Conservation (phyloP, 1,284 basidiomycete genomes). For the Agroathelia rolfsii region DNA sequence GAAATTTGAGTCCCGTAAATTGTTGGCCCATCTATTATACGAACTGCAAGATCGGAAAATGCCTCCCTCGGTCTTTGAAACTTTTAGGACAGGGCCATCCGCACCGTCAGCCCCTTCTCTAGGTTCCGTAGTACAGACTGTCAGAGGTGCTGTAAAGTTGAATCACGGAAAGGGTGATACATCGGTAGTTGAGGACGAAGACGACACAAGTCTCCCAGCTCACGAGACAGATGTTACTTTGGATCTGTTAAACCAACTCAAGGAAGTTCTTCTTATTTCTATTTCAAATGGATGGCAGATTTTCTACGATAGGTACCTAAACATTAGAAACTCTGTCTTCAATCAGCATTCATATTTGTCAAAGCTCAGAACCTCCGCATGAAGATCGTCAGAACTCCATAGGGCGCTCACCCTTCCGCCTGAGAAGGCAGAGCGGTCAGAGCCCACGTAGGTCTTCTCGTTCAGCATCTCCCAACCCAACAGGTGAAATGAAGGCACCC, state of each 20-base stretch:
- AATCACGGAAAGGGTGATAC: constrained; percentile 18
- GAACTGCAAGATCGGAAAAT: constrained; percentile 44
- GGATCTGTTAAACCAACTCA: constrained; percentile 50
- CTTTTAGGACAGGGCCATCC: too few relatives aligned
- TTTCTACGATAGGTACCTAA: constrained; percentile 23
- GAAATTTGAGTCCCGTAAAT: constrained; percentile 46
- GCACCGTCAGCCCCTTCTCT: too few relatives aligned
- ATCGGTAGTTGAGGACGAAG: constrained; percentile 38
- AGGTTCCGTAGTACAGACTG: constrained; percentile 31
- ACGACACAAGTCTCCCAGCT: constrained; percentile 26
- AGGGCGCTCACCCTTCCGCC: constrained; percentile 40
- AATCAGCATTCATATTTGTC: not conserved
- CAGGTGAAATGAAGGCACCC: constrained; percentile 25
- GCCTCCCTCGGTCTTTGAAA: constrained; percentile 40
- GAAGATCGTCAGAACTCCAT: too few relatives aligned
- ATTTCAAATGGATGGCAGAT: constrained; percentile 49
- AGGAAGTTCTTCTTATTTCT: constrained; percentile 49
- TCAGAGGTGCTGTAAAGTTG: constrained; percentile 35
- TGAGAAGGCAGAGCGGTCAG: constrained; percentile 31
- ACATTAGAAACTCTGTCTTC: constrained; percentile 1
- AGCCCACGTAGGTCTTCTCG: constrained; percentile 30
- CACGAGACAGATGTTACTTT: constrained; percentile 55
- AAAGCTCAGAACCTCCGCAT: constrained; percentile 3
- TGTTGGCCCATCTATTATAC: constrained; percentile 45
- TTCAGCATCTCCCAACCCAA: constrained; percentile 37